Percentiles rank a stretch among this genome's conserved stretches.
Evolutionary conservation across 2,329 filamentous ascomycete species (phyloP).

Genomic region (Hypomyces rosellus): DNA sequence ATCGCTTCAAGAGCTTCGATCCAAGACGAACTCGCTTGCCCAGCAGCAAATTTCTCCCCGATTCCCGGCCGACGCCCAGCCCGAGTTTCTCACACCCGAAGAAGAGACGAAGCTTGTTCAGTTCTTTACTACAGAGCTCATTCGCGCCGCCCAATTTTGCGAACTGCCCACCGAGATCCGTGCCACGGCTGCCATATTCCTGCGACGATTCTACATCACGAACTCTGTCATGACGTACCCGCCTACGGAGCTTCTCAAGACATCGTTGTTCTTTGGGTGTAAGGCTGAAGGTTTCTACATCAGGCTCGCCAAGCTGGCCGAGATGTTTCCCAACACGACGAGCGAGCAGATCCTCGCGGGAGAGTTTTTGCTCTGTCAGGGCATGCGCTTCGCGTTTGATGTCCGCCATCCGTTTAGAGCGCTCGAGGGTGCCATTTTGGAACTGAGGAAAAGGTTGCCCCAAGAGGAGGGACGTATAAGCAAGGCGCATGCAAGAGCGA

Average conservation of each 20-base stretch:
- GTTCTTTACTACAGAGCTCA: constrained; percentile 61
- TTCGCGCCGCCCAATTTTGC: constrained; percentile 50
- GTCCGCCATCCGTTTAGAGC: constrained; percentile 85
- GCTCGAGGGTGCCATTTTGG: constrained; percentile 79
- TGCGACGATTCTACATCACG: constrained; percentile 90
- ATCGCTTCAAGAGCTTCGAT: constrained; percentile 64
- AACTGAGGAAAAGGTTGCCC: constrained; percentile 62
- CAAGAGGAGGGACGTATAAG: constrained; percentile 49
- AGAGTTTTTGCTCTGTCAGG: constrained; percentile 89
- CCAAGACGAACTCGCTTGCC: constrained; percentile 74
- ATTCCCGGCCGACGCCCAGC: constrained; percentile 48
- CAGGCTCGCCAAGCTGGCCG: constrained; percentile 57
- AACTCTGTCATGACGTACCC: constrained; percentile 97
- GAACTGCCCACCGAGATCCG: constrained; percentile 46
- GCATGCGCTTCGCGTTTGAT: constrained; percentile 87
- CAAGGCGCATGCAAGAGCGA: constrained; percentile 65
- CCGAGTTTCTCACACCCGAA: constrained; percentile 74
- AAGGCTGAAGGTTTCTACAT: constrained; percentile 86
- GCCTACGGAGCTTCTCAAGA: constrained; percentile 81
- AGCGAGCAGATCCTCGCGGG: constrained; percentile 80
- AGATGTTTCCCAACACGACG: constrained; percentile 63
- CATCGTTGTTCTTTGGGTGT: constrained; percentile 84
- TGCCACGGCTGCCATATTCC: constrained; percentile 74
- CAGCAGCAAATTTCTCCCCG: constrained; percentile 51
- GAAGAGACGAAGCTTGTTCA: constrained; percentile 79